These are phyloP conservation scores for Saprolegnia diclina DNA, from an alignment of 352 stramenopile genomes.

Conservation along the genomic window DNA sequence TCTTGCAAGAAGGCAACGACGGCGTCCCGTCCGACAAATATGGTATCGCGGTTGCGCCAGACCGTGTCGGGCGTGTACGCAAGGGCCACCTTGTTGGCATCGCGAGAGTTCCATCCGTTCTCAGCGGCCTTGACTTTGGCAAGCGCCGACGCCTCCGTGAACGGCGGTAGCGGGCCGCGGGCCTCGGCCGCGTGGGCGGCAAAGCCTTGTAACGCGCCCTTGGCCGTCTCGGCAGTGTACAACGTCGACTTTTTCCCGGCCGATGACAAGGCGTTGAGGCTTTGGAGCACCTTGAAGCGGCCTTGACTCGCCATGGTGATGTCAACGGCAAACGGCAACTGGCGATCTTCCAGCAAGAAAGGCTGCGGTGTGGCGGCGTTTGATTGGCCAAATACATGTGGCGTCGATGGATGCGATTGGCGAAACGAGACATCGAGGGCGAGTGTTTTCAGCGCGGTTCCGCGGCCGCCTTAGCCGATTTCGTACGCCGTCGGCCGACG, in stretches of 20 bases:
- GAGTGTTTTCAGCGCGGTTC: too few relatives aligned
- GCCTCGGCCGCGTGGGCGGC: constrained; percentile 9
- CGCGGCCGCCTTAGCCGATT: too few relatives aligned
- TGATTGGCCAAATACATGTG: background rate
- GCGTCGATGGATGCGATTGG: too few relatives aligned
- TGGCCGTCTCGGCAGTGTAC: constrained; percentile 23
- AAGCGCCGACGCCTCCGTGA: constrained; percentile 63
- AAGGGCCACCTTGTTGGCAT: constrained; percentile 62
- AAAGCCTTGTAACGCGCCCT: constrained; percentile 19
- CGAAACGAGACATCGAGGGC: too few relatives aligned
- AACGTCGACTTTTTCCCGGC: constrained; percentile 17
- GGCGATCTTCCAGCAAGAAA: background rate
- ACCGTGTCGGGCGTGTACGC: constrained; percentile 75
- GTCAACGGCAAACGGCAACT: background rate
- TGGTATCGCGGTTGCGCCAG: constrained; percentile 83
- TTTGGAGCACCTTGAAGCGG: background rate
- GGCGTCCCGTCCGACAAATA: constrained; percentile 64
- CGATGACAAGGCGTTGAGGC: background rate
- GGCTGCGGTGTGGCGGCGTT: background rate
- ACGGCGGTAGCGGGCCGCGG: constrained; percentile 60
- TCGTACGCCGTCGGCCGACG: too few relatives aligned
- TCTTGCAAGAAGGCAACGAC: constrained; percentile 68
- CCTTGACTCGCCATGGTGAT: background rate
- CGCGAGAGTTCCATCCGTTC: constrained; percentile 84
- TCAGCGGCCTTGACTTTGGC: constrained; percentile 82